Evolutionary conservation across 768 basidiomycete genomes (phyloP).

Genomic region (Leccinum broughii): DNA sequence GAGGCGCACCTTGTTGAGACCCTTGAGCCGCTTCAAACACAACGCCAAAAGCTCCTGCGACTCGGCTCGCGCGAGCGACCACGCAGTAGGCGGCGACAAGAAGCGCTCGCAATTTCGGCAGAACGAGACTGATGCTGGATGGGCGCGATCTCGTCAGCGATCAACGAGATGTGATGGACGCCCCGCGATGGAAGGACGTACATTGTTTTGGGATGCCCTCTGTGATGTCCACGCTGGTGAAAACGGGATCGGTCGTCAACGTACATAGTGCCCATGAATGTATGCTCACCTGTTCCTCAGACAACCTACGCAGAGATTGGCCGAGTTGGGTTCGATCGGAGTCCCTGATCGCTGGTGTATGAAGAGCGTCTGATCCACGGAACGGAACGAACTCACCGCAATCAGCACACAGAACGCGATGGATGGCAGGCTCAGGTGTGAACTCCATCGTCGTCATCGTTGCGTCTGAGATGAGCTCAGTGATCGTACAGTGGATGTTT

Average conservation of each 20-base stretch:
- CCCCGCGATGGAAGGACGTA: conserved; percentile 29
- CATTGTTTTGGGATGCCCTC: conserved; percentile 97
- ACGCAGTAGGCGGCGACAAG: conserved; percentile 83
- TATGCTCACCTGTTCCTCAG: conserved; percentile 76
- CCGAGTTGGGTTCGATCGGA: conserved; percentile 88
- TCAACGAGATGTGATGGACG: neutral
- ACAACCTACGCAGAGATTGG: conserved; percentile 88
- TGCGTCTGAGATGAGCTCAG: neutral
- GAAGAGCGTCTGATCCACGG: neutral
- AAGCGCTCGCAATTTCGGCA: conserved; percentile 98
- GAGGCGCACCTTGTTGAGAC: conserved; percentile 88
- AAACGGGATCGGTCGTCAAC: neutral
- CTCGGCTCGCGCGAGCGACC: conserved; percentile 86
- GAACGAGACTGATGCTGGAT: conserved; percentile 80
- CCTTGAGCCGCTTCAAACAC: conserved; percentile 93
- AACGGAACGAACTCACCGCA: conserved; percentile 55
- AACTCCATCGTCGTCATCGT: conserved; percentile 64
- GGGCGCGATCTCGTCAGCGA: neutral
- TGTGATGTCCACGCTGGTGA: conserved; percentile 85
- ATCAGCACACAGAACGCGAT: conserved; percentile 86
- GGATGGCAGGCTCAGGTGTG: conserved; percentile 68
- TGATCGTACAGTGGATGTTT: neutral
- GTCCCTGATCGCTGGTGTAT: conserved; percentile 50
- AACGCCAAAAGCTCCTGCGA: conserved; percentile 92
- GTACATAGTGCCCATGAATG: neutral